These are phyloP conservation scores for Neofusicoccum ribis DNA, from an alignment of 2,329 filamentous ascomycete genomes.

Conservation along the genomic window DNA sequence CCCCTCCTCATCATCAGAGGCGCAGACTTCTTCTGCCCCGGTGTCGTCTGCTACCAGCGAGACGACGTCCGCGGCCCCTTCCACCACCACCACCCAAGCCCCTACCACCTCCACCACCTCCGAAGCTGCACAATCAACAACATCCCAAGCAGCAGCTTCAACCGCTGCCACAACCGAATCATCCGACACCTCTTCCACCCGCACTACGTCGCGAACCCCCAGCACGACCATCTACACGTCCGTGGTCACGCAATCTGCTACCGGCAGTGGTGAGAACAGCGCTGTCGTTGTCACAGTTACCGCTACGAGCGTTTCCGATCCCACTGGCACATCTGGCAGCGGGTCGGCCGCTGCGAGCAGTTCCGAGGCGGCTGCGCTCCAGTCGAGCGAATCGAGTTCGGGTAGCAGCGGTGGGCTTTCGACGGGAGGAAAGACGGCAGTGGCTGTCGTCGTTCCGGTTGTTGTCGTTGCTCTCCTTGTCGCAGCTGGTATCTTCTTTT, in stretches of 20 bases:
- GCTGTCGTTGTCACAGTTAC: slow-evolving; percentile 14
- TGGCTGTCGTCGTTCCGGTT: slow-evolving; percentile 92
- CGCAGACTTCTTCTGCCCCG: slow-evolving; percentile 7
- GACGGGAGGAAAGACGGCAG: slow-evolving; percentile 73
- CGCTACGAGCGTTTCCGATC: slow-evolving; percentile 6
- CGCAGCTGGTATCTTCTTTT: slow-evolving; percentile 75
- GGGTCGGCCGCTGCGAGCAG: not conserved
- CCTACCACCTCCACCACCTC: not conserved
- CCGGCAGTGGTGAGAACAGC: not conserved
- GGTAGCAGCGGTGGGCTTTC: slow-evolving; percentile 48
- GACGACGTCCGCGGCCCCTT: slow-evolving; percentile 3
- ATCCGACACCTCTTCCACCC: not conserved
- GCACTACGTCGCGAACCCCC: not conserved
- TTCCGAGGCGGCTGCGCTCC: slow-evolving; percentile 1
- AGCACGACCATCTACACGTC: slow-evolving; percentile 19
- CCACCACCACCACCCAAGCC: not conserved
- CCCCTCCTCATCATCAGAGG: slow-evolving; percentile 11
- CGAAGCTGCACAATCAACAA: not conserved
- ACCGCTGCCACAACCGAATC: not conserved
- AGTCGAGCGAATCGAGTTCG: not conserved
- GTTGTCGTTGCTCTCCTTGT: slow-evolving; percentile 81
- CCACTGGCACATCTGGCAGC: slow-evolving; percentile 16
- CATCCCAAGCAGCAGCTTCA: not conserved
- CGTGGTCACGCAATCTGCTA: slow-evolving; percentile 14
- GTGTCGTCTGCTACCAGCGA: slow-evolving; percentile 1